A percentile compares a stretch with the other conserved stretches of the same genome.
Evolutionary conservation across 495 filamentous ascomycete genomes (phyloP).

Genomic region (Tuber indicum): DNA sequence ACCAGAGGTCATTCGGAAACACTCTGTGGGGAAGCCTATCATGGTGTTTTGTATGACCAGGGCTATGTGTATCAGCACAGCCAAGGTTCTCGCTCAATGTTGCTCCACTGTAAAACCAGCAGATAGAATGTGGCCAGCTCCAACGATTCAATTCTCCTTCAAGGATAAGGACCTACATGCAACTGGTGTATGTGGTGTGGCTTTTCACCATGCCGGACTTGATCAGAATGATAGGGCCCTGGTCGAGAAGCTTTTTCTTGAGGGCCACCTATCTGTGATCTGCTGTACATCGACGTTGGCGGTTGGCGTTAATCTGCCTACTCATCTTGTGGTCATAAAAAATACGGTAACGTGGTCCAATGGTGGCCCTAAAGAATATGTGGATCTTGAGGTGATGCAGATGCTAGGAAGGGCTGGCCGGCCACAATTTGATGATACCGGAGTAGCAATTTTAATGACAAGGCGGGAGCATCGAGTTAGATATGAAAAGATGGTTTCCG

Average conservation of each 20-base stretch:
- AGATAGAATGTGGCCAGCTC: conserved; percentile 63
- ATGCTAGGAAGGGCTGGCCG: conserved; percentile 93
- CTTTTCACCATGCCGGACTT: conserved; percentile 90
- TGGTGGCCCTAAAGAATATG: conserved; percentile 64
- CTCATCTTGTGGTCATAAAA: conserved; percentile 88
- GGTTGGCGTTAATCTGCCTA: conserved; percentile 88
- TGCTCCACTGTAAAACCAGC: conserved; percentile 54
- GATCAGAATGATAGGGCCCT: conserved; percentile 61
- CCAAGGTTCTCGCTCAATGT: conserved; percentile 61
- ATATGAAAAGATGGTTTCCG: conserved; percentile 79
- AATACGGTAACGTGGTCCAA: conserved; percentile 71
- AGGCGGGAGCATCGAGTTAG: conserved; percentile 57
- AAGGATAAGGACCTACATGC: conserved; percentile 60
- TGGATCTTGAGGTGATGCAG: conserved; percentile 93
- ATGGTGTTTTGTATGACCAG: conserved; percentile 90
- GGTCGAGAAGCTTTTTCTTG: conserved; percentile 66
- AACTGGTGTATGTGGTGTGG: conserved; percentile 64
- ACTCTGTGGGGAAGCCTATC: conserved; percentile 74
- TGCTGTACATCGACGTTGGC: conserved; percentile 94
- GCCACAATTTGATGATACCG: conserved; percentile 84
- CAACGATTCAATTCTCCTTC: conserved; percentile 52
- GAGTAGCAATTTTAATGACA: conserved; percentile 82
- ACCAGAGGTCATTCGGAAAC: conserved; percentile 64
- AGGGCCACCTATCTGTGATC: conserved; percentile 75
- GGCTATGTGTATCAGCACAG: conserved; percentile 68